Evolutionary conservation across 2,329 filamentous ascomycete species (phyloP).

Genomic region (Alternaria longipes): DNA sequence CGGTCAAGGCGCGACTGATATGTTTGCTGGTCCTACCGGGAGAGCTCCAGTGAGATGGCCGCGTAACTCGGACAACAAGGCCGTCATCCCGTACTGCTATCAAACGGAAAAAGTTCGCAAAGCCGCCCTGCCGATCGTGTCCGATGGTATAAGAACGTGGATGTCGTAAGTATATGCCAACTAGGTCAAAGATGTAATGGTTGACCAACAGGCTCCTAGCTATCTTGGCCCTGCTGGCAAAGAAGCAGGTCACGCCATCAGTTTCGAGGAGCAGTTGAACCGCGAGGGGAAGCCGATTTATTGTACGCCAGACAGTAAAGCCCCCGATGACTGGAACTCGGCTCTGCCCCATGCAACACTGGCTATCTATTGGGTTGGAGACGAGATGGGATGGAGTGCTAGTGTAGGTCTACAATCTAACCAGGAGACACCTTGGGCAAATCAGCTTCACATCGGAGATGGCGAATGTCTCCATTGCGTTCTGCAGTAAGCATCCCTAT

Average conservation of each 20-base stretch:
- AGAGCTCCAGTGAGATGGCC: slow-evolving; percentile 2
- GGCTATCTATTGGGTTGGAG: slow-evolving; percentile 4
- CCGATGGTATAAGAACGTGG: slow-evolving; percentile 2
- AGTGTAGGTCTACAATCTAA: slow-evolving; percentile 1
- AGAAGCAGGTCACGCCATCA: slow-evolving; percentile 2
- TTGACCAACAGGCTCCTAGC: neutral
- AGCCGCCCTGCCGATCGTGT: neutral
- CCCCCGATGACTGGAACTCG: slow-evolving; percentile 4
- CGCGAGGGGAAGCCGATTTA: neutral
- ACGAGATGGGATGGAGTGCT: neutral
- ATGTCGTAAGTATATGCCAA: slow-evolving; percentile 3
- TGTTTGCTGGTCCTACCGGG: neutral
- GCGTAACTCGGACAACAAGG: neutral
- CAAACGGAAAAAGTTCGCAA: neutral
- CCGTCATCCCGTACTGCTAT: slow-evolving; percentile 10
- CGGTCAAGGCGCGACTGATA: neutral
- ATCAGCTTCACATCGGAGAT: neutral
- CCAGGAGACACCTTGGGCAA: neutral
- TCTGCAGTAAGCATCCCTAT: neutral
- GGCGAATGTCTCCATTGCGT: neutral
- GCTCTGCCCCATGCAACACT: slow-evolving; percentile 3
- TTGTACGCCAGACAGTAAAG: neutral
- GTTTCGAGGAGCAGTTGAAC: slow-evolving; percentile 1
- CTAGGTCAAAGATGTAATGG: neutral
- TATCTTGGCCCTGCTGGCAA: neutral